Percentiles rank a stretch among this genome's conserved stretches.
Evolutionary conservation across 352 stramenopile genomes (phyloP).

Genomic region (Plasmopara viticola): DNA sequence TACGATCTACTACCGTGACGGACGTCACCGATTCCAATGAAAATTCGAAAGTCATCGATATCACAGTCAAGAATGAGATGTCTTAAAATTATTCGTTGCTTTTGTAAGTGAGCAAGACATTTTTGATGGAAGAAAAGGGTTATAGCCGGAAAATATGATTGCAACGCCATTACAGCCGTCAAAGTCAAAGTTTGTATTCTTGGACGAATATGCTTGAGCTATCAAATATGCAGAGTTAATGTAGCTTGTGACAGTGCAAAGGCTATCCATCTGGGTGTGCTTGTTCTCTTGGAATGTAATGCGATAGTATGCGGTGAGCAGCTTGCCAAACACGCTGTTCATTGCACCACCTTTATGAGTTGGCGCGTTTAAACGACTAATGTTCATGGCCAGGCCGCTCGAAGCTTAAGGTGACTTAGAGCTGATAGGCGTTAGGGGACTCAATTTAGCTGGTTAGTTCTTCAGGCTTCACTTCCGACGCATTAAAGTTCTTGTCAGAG

Average conservation of each 20-base stretch:
- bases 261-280: too few species aligned
- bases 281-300: too few species aligned
- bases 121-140: too few species aligned
- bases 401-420: neutral
- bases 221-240: neutral
- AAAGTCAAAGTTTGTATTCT: neutral
- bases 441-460: neutral
- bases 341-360: neutral
- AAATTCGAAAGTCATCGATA: too few species aligned
- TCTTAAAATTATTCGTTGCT: too few species aligned
- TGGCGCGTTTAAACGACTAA: neutral
- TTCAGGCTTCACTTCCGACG: neutral
- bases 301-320: neutral
- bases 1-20: too few species aligned
- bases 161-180: too few species aligned
- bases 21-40: too few species aligned
- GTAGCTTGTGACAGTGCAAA: neutral
- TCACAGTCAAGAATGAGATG: too few species aligned
- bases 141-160: too few species aligned
- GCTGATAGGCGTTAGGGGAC: neutral
- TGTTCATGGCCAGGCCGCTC: neutral
- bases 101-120: too few species aligned
- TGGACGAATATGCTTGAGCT: neutral
- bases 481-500: neutral
- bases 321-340: slow-evolving; percentile 1